Evolutionary conservation across 352 stramenopile genomes (phyloP).

Genomic region (Phytophthora melonis): DNA sequence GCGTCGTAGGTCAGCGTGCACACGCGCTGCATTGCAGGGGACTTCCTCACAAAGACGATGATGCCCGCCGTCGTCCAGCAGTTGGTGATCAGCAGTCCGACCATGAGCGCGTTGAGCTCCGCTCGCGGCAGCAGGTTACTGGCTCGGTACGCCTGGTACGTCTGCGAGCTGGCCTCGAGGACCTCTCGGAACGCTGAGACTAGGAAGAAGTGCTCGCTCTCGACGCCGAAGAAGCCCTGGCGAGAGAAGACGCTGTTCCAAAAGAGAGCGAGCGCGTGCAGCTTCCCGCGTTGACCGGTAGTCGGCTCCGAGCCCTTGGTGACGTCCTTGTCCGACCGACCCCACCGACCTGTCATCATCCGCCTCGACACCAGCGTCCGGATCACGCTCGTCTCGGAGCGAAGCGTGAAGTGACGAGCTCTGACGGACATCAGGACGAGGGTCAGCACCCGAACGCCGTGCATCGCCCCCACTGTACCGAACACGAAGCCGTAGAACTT

Average conservation of each 20-base stretch:
- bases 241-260: conserved; percentile 25
- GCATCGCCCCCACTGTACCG: conserved; percentile 33
- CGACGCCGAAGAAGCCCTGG: conserved; percentile 31
- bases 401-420: conserved; percentile 23
- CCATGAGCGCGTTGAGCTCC: conserved; percentile 18
- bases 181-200: conserved; percentile 31
- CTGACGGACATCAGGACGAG: background rate
- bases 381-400: conserved; percentile 20
- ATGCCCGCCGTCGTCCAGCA: conserved; percentile 35
- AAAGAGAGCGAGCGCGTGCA: background rate
- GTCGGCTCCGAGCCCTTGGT: too few species aligned
- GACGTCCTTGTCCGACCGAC: background rate
- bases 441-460: conserved; percentile 31
- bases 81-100: conserved; percentile 31
- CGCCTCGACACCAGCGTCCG: background rate
- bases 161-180: conserved; percentile 37
- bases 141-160: conserved; percentile 38
- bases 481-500: conserved; percentile 33
- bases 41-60: conserved; percentile 20
- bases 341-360: background rate
- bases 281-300: too few species aligned
- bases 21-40: conserved; percentile 18
- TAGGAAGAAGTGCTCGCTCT: conserved; percentile 40
- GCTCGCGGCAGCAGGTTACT: conserved; percentile 25
- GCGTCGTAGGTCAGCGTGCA: conserved; percentile 25